Conservation (phyloP, 768 basidiomycete genomes). For the Trametopsis cervina region DNA sequence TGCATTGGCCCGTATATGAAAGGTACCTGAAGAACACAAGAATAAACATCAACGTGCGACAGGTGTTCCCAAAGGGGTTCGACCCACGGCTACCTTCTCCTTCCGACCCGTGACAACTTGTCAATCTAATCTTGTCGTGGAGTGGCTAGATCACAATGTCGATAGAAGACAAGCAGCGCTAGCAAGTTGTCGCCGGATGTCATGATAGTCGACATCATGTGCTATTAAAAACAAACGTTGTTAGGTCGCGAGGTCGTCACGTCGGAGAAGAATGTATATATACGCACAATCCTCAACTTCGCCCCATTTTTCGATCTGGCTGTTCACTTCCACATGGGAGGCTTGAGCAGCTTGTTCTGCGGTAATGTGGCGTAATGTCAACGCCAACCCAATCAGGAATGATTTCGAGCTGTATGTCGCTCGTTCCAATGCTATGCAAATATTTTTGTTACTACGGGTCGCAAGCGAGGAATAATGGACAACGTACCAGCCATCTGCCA, state of each 20-base stretch:
- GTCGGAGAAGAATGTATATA: too few relatives aligned
- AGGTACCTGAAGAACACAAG: conserved; percentile 62
- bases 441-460: background rate
- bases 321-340: conserved; percentile 87
- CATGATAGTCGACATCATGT: conserved; percentile 96
- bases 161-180: conserved; percentile 57
- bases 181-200: conserved; percentile 80
- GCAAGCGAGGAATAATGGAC: background rate
- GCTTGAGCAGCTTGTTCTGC: conserved; percentile 83
- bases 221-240: conserved; percentile 42
- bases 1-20: conserved; percentile 55
- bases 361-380: conserved; percentile 68
- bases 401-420: conserved; percentile 87
- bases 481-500: conserved; percentile 87
- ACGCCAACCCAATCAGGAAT: conserved; percentile 78
- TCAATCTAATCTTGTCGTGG: background rate
- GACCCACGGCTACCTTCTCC: conserved; percentile 19
- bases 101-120: too few relatives aligned
- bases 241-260: background rate
- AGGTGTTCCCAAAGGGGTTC: conserved; percentile 77
- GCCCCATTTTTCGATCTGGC: conserved; percentile 98
- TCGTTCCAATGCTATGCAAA: conserved; percentile 74
- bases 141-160: background rate
- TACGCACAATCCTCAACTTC: conserved; percentile 97
- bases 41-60: conserved; percentile 90